Evolutionary conservation across 2,329 filamentous ascomycete species (phyloP), one percentile per base, ranked within the genome.

Genomic region (Paracoccidioides lutzii): DNA sequence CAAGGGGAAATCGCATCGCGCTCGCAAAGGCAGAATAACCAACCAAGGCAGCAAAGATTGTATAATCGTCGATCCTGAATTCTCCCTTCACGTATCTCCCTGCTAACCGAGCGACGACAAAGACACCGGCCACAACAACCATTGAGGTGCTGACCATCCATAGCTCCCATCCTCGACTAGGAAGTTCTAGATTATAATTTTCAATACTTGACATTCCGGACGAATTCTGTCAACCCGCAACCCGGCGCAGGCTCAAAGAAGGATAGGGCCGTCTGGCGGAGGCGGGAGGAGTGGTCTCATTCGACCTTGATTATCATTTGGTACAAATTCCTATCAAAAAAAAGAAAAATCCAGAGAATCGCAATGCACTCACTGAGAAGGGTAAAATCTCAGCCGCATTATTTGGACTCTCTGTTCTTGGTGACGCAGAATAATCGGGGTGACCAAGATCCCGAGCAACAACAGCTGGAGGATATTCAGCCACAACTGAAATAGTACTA

Each of bases 51-150:
- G 58, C 58, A 37, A 65, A 28, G 30, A 65, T 61, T 6, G 59
- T 58, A 60, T 62, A 66, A 51, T 65, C 63, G 55, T 66, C 62
- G 14, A 57, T 56, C 41, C 60, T 55, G 40, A 63, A 53, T 6
- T 49, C 54, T 12, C 60, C 55, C 14, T 58, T 57, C 15, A 60
- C 54, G 43, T 59, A 61, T 40, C 60, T 60, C 51, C 59, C 60
- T 3, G 57, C 45, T 30, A 64, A 43, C 49, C 62, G 60, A 7
- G 58, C 58, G 8, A 43, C 9, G n/a, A 64, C 61, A 41, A 63
- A 62, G 33, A 64, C 10, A 3, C 60, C 59, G 5, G 60, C 60
- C 28, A 61, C 15, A 46, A 62, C 57, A 28, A 63, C 57, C 59
- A 62, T 61, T 15, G 60, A 52, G n/a, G 59, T 61, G 40, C 60